Percentiles rank a stretch among this genome's conserved stretches.
Evolutionary conservation across 2,329 filamentous ascomycete species (phyloP).

Genomic region (Geosmithia putterillii): DNA sequence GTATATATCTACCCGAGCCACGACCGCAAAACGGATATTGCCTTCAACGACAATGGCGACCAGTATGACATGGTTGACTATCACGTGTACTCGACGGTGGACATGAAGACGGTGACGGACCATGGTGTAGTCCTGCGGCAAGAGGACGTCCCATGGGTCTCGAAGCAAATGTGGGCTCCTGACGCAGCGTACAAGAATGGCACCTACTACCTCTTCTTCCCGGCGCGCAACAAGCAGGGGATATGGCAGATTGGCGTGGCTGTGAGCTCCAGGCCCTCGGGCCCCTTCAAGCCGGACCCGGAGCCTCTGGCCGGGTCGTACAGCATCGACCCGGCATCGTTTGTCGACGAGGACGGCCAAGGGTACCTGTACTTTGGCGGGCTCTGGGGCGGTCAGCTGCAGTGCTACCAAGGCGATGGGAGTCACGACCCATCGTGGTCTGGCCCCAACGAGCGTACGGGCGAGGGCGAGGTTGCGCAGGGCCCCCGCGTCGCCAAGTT

Average conservation of each 20-base stretch:
- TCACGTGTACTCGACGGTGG: conserved; percentile 55
- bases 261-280: conserved; percentile 47
- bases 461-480: conserved; percentile 43
- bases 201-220: conserved; percentile 69
- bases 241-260: conserved; percentile 69
- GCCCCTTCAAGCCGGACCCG: conserved; percentile 56
- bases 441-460: conserved; percentile 46
- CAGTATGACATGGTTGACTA: conserved; percentile 80
- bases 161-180: conserved; percentile 71
- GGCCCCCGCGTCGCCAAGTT: conserved; percentile 55
- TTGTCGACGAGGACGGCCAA: conserved; percentile 46
- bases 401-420: conserved; percentile 55
- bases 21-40: conserved; percentile 62
- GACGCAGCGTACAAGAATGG: conserved; percentile 57
- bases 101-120: conserved; percentile 51
- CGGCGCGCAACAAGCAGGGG: conserved; percentile 56
- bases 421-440: conserved; percentile 42
- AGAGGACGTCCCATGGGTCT: conserved; percentile 62
- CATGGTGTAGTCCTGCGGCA: conserved; percentile 57
- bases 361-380: conserved; percentile 57
- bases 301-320: conserved; percentile 56
- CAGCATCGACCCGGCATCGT: conserved; percentile 65
- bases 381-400: conserved; percentile 69
- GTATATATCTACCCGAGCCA: conserved; percentile 75
- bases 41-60: conserved; percentile 74